A percentile compares a stretch with the other conserved stretches of the same genome.
Conservation (phyloP, 345 rosid species). For the Lepidium africanum region DNA sequence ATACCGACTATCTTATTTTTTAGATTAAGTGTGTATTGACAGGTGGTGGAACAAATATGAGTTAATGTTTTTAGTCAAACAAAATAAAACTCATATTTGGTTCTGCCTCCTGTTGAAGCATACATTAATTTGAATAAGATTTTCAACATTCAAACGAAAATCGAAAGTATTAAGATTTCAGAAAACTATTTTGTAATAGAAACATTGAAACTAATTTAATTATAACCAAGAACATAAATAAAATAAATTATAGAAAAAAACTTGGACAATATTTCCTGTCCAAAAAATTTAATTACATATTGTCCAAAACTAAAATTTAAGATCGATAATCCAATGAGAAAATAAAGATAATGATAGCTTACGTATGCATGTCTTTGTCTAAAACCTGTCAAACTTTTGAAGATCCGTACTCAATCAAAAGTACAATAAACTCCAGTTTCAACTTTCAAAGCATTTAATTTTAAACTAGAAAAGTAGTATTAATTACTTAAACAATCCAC, state of each 20-base stretch:
- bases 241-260: too few relatives aligned
- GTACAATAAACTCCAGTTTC: neutral
- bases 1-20: neutral
- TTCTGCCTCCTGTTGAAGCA: conserved; percentile 26
- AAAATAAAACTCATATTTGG: conserved; percentile 26
- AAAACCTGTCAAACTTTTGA: neutral
- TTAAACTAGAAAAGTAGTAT: neutral
- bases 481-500: neutral
- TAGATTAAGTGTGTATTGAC: conserved; percentile 29
- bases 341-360: too few relatives aligned
- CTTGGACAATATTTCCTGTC: too few relatives aligned
- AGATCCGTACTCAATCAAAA: conserved; percentile 14
- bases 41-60: conserved; percentile 38
- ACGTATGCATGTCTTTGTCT: neutral
- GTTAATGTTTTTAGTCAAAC: neutral
- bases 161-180: too few relatives aligned
- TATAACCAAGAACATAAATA: too few relatives aligned
- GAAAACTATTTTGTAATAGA: too few relatives aligned
- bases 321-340: too few relatives aligned
- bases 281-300: neutral
- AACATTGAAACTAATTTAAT: too few relatives aligned
- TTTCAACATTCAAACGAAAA: neutral
- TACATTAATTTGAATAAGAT: conserved; percentile 19
- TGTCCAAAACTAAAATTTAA: too few relatives aligned
- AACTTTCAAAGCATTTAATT: neutral